Evolutionary conservation across 176 grass and related monocot genomes (phyloP), one percentile per base, ranked within the genome.

Genomic region (Chrysopogon serrulatus): DNA sequence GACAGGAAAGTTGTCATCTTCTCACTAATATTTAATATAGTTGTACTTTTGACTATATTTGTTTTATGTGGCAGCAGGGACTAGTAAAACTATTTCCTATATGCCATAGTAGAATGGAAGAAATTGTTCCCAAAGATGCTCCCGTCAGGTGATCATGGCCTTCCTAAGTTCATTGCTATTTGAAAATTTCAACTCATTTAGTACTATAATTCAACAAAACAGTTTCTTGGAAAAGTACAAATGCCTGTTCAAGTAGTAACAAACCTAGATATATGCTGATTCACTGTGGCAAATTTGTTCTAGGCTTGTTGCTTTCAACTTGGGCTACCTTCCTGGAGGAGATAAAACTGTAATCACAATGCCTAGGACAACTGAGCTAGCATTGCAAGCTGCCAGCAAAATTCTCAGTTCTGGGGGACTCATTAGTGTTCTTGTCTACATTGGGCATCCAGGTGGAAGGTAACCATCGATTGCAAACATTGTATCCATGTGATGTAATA

Each of bases 361-460:
- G 69, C 90, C 95, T 80, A 77, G 32, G 82, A 95, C 95, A 73
- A 98, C 95, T 36, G 72, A 93, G 53, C 49, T 89, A 41, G 95
- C 92, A 51, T 74, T 98, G 66, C 80, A 84, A 72, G 95, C 92
- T 91, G 92, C 92, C 13, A 90, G 90, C 73, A 93, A 88, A 81
- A 40, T 98, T 27, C 84, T 98, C 48, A 43, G 65, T 73, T 82
- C 86, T 16, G 76, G 83, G 26, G 95, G 95, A 41, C 84, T 98
- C 42, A 90, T 98, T 66, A 95, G 88, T 86, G 82, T 91, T 53
- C 83, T 95, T 79, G 95, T 95, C 41, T 98, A 98, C 74, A 88
- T 98, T 76, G 92, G 95, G 6, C 95, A 98, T 88, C 87, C 85
- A 19, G 95, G 95, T 79, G 92, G 95, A 85, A 98, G 96, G 96